phyloP scores from a whole-genome alignment of 2,329 filamentous ascomycete genomes.

The Chrysosporium queenslandicum region DNA sequence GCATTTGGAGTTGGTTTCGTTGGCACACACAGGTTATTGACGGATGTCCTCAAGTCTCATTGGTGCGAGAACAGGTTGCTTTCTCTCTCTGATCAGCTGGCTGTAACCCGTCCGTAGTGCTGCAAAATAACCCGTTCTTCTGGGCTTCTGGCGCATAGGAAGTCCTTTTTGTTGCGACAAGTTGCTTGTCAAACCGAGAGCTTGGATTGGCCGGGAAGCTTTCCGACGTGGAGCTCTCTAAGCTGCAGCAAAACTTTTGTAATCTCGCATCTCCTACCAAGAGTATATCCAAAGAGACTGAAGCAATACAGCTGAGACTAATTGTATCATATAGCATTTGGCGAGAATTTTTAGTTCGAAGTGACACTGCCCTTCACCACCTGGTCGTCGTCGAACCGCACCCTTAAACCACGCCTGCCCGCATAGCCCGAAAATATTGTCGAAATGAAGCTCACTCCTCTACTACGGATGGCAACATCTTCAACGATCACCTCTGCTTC shows the following conservation, averaged over 20 bases:
- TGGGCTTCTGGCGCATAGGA: neutral
- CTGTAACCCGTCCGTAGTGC: too few relatives aligned
- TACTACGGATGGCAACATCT: conserved; percentile 35
- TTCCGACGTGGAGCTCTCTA: neutral
- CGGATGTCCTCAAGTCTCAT: neutral
- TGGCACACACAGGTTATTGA: neutral
- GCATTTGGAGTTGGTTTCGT: conserved; percentile 47
- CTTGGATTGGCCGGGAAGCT: neutral
- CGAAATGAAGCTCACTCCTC: conserved; percentile 29
- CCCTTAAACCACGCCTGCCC: neutral
- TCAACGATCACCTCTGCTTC: conserved; percentile 32
- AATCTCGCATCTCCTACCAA: too few relatives aligned
- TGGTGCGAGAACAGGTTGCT: neutral
- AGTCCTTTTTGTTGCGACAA: neutral
- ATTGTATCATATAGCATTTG: too few relatives aligned
- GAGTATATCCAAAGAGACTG: too few relatives aligned
- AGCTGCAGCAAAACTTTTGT: neutral
- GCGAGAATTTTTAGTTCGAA: neutral
- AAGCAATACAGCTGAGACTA: too few relatives aligned
- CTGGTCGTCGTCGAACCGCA: too few relatives aligned
- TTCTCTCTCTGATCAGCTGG: neutral
- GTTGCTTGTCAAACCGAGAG: neutral
- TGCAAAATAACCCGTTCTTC: neutral
- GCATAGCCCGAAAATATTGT: neutral
- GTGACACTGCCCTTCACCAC: neutral